Percentiles rank a stretch among this genome's conserved stretches.
These are phyloP conservation scores for Houttuynia cordata DNA, from an alignment of 164 flowering plant species.

Conservation along the genomic window DNA sequence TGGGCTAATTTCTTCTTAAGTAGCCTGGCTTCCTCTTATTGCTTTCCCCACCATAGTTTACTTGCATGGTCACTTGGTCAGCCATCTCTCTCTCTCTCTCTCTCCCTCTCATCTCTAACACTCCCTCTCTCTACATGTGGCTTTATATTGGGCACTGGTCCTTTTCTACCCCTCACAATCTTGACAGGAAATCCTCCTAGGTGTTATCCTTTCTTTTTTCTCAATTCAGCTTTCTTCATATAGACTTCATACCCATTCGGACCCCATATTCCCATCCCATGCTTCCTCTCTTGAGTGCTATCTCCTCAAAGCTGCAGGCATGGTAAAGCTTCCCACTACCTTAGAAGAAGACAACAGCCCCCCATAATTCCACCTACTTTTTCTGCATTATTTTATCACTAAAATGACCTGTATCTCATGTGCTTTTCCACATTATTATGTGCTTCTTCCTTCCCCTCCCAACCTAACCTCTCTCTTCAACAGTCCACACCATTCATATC, in stretches of 20 bases:
- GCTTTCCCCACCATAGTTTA: neutral
- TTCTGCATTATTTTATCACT: conserved; percentile 24
- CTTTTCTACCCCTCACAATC: conserved; percentile 10
- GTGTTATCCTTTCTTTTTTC: conserved; percentile 14
- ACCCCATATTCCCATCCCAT: conserved; percentile 13
- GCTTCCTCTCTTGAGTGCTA: conserved; percentile 26
- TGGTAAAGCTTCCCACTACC: conserved; percentile 25
- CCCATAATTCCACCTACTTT: conserved; percentile 36
- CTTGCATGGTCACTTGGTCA: neutral
- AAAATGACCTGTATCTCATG: conserved; percentile 57
- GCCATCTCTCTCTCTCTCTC: neutral
- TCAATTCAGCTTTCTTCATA: conserved; percentile 5
- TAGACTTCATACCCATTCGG: neutral
- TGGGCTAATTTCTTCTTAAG: neutral
- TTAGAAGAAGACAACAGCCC: conserved; percentile 48
- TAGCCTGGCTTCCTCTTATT: no score
- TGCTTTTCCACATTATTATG: conserved; percentile 23
- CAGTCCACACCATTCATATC: neutral
- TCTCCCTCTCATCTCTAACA: no score
- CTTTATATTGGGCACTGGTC: conserved; percentile 17
- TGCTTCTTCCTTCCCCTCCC: conserved; percentile 7
- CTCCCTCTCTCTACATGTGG: no score
- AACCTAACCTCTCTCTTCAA: conserved; percentile 9
- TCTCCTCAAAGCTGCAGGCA: conserved; percentile 18
- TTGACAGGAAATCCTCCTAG: conserved; percentile 12